Evolutionary conservation across 1,139 yeast genomes (phyloP).

Genomic region (Candida freyschussii): DNA sequence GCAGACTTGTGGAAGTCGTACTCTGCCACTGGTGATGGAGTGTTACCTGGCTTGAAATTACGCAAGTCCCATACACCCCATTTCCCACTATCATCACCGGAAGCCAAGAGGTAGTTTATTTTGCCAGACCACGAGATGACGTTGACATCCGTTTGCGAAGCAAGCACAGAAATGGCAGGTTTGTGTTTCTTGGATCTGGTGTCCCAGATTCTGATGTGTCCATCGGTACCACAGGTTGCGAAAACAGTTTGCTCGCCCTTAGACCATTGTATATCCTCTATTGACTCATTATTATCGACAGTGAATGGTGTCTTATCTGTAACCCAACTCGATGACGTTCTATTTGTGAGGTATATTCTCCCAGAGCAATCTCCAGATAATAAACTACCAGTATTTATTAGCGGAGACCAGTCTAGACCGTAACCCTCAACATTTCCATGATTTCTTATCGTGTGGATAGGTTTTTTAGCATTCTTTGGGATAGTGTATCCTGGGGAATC

Average conservation of each 20-base stretch:
- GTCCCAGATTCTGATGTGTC: constrained; percentile 93
- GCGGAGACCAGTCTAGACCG: constrained; percentile 96
- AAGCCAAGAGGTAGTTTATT: constrained; percentile 80
- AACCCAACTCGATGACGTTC: constrained; percentile 77
- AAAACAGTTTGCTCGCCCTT: constrained; percentile 88
- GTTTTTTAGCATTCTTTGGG: constrained; percentile 73
- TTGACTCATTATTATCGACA: constrained; percentile 57
- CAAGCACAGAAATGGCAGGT: constrained; percentile 83
- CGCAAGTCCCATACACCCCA: constrained; percentile 99
- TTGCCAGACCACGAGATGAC: constrained; percentile 95
- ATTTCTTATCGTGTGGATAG: constrained; percentile 74
- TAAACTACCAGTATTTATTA: constrained; percentile 72
- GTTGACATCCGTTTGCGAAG: constrained; percentile 83
- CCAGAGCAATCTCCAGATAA: constrained; percentile 90
- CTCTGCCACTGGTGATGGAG: constrained; percentile 80
- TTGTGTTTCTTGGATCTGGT: constrained; percentile 87
- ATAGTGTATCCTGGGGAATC: constrained; percentile 82
- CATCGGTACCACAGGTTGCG: constrained; percentile 91
- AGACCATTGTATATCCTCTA: constrained; percentile 97
- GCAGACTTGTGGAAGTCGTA: constrained; percentile 95
- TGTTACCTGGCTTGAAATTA: constrained; percentile 57
- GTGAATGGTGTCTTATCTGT: constrained; percentile 85
- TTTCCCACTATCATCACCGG: constrained; percentile 95
- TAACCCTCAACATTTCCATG: constrained; percentile 98
- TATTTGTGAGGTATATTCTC: constrained; percentile 68